phyloP scores from a whole-genome alignment of 306 rosid species.

The Sicyos edulis region DNA sequence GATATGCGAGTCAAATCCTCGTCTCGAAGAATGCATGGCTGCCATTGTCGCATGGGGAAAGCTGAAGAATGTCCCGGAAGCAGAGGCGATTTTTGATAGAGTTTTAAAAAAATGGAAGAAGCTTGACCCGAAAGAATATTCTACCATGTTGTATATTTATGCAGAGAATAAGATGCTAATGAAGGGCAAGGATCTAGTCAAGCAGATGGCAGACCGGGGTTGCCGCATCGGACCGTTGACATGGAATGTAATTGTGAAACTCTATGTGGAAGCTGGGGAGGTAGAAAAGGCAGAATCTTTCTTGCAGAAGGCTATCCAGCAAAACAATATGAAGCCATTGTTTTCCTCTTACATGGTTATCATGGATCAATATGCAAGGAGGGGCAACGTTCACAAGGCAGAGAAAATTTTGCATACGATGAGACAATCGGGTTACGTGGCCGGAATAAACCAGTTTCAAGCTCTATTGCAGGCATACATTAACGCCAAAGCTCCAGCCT shows the following conservation, averaged over 20 bases:
- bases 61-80: constrained; percentile 61
- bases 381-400: constrained; percentile 71
- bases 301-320: constrained; percentile 51
- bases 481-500: constrained; percentile 65
- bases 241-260: constrained; percentile 70
- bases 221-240: constrained; percentile 48
- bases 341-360: constrained; percentile 39
- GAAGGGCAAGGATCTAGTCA: constrained; percentile 73
- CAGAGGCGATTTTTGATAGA: constrained; percentile 62
- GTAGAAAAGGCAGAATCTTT: constrained; percentile 73
- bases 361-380: constrained; percentile 56
- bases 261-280: constrained; percentile 62
- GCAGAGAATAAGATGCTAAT: constrained; percentile 48
- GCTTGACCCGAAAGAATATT: constrained; percentile 37
- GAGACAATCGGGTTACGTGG: constrained; percentile 51
- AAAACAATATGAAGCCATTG: constrained; percentile 46
- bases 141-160: constrained; percentile 54
- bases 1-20: constrained; percentile 47
- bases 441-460: constrained; percentile 40
- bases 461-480: constrained; percentile 53
- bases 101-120: constrained; percentile 39
- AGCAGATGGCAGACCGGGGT: constrained; percentile 55
- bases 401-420: constrained; percentile 60
- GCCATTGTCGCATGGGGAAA: constrained; percentile 80
- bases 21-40: constrained; percentile 40